Percentiles rank a stretch among this genome's conserved stretches.
These are phyloP conservation scores for Pleurotus citrinopileatus DNA, from an alignment of 768 basidiomycete genomes.

Conservation along the genomic window DNA sequence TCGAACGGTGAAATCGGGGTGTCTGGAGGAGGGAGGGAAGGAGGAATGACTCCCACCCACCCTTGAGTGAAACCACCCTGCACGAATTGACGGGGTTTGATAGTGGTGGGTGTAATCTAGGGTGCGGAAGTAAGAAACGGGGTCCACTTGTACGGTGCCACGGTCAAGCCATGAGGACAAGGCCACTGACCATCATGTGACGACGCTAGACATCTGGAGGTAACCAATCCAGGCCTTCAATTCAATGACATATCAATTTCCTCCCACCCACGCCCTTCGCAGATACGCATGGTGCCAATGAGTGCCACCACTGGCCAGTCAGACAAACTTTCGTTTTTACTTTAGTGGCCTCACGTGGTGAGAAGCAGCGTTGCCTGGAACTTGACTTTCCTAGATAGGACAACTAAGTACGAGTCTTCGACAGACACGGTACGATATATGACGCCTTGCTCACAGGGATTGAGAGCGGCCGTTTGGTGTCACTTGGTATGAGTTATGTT, in stretches of 20 bases:
- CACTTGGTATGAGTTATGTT: no score
- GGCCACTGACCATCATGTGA: slow-evolving; percentile 11
- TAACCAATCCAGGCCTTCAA: no score
- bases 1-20: background rate
- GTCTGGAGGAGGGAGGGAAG: background rate
- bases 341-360: background rate
- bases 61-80: background rate
- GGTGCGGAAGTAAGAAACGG: slow-evolving; percentile 4
- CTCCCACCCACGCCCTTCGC: background rate
- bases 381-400: no score
- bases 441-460: no score
- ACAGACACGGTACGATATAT: no score
- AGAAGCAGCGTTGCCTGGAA: no score
- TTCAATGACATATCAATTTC: background rate
- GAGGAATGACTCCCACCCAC: background rate
- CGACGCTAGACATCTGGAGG: background rate
- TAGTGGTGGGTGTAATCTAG: background rate
- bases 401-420: no score
- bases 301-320: no score
- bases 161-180: slow-evolving; percentile 9
- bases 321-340: background rate
- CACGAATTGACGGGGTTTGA: background rate
- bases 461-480: no score
- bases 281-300: no score
- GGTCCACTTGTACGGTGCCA: slow-evolving; percentile 10